These are phyloP conservation scores for Solioccasus polychromus DNA, from an alignment of 768 basidiomycete species.

Conservation along the genomic window DNA sequence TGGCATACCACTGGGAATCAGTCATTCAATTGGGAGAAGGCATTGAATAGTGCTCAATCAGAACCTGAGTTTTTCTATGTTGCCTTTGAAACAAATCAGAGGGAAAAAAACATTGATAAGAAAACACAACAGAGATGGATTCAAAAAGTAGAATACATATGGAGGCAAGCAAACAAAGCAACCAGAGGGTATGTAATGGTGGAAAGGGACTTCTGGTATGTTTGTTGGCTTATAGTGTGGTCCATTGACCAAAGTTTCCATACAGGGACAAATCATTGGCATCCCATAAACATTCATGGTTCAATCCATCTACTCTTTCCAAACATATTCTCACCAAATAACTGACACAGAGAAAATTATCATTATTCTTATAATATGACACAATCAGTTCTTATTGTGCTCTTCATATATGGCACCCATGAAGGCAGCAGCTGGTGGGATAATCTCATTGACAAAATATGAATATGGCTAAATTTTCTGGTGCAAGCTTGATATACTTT, in stretches of 20 bases:
- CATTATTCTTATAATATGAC: conserved; percentile 75
- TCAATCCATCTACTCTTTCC: conserved; percentile 42
- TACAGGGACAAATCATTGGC: conserved; percentile 22
- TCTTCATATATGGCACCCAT: conserved; percentile 99
- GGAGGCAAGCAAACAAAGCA: conserved; percentile 20
- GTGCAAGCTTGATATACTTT: conserved; percentile 99
- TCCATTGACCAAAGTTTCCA: conserved; percentile 26
- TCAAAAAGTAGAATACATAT: conserved; percentile 32
- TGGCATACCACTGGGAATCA: no score
- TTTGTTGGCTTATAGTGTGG: conserved; percentile 25
- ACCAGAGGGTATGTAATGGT: conserved; percentile 25
- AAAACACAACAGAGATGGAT: no score
- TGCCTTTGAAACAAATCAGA: no score
- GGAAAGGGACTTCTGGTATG: conserved; percentile 13
- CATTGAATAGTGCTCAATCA: no score
- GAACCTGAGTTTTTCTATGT: no score
- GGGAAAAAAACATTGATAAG: no score
- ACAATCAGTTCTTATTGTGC: conserved; percentile 61
- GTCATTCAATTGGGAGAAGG: no score
- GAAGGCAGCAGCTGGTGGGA: conserved; percentile 95
- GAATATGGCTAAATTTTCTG: conserved; percentile 99
- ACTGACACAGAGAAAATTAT: conserved; percentile 97
- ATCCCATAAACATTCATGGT: conserved; percentile 25
- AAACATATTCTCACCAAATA: conserved; percentile 98
- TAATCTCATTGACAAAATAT: conserved; percentile 99